Evolutionary conservation across 805 yeast species (phyloP).

Genomic region (Jamesozyma gamospora): DNA sequence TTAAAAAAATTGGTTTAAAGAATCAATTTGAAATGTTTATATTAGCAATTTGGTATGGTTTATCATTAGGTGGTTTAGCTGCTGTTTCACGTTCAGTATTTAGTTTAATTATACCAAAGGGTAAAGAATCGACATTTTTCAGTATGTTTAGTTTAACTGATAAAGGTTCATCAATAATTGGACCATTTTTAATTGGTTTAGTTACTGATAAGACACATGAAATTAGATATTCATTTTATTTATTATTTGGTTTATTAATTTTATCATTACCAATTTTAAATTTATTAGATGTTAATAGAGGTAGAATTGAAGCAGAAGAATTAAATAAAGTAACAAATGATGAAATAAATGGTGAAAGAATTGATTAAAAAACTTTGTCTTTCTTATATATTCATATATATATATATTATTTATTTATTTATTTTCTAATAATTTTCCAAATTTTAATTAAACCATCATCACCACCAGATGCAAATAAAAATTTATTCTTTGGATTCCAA

Average conservation of each 20-base stretch:
- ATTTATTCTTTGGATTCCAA: slow-evolving; percentile 46
- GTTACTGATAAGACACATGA: slow-evolving; percentile 66
- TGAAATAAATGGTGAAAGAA: not conserved
- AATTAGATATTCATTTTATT: slow-evolving; percentile 61
- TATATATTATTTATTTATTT: not conserved
- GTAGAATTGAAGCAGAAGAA: slow-evolving; percentile 43
- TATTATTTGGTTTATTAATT: slow-evolving; percentile 44
- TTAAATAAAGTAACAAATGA: slow-evolving; percentile 17
- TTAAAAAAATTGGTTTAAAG: slow-evolving; percentile 45
- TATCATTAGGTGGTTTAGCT: slow-evolving; percentile 62
- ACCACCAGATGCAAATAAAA: slow-evolving; percentile 72
- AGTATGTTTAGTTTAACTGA: slow-evolving; percentile 70
- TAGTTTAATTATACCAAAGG: slow-evolving; percentile 60
- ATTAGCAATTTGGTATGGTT: slow-evolving; percentile 66
- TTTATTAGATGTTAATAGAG: slow-evolving; percentile 50
- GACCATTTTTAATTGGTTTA: slow-evolving; percentile 64
- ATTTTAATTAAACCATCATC: slow-evolving; percentile 67
- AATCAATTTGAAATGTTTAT: slow-evolving; percentile 59
- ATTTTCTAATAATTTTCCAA: slow-evolving; percentile 41
- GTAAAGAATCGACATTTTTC: slow-evolving; percentile 67
- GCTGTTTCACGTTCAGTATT: slow-evolving; percentile 61
- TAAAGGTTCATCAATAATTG: slow-evolving; percentile 67
- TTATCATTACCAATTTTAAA: slow-evolving; percentile 49
- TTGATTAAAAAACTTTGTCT: not conserved
- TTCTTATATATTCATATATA: not conserved